Evolutionary conservation across 768 basidiomycete species (phyloP), one percentile per base, ranked within the genome.

Genomic region (Tubosaeta sp.): DNA sequence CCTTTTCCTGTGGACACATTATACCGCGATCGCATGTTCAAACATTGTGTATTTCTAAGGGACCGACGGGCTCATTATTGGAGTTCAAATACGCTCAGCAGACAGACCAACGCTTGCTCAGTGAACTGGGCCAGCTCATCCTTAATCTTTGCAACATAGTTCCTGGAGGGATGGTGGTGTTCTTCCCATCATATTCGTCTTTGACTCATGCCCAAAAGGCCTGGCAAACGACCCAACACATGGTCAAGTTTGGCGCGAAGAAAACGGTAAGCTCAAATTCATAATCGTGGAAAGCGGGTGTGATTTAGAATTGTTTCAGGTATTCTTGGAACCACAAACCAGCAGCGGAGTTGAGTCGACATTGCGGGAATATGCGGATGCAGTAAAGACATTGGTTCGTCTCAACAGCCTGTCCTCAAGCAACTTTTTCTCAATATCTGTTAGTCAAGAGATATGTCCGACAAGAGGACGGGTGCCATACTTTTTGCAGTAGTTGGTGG

Each of bases 401-500:
- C 41, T 29, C 16, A 26, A 12, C 1, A 17, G 19, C 26, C 5
- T n/a, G 1, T 42, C n/a, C 22, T 5, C 17, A 0, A 12, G 3
- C 4, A 25, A 25, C n/a, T 4, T 42, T 7, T 44, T 8, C 52
- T 70, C 25, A 59, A 29, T 6, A 16, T 26, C 13, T 25, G 7
- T 27, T n/a, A 68, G 69, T 59, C 67, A 16, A 17, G 39, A 12
- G 51, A 60, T 44, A 9, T 22, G 29, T 57, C 65, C 32, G 53
- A 59, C 64, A 66, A 69, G 71, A 56, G 63, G 62, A 69, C 69
- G 1, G 93, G 93, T 14, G 91, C 91, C 3, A 67, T 99, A 35
- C 73, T 99, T 5, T 86, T 98, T 50, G 95, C 97, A 2, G 97
- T 98, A 10, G 86, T 98, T 26, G 95, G 95, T 16, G 95, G 94